These are phyloP conservation scores for Obelidium mucronatum DNA, from an alignment of 192 early-diverging fungal genomes.

Conservation along the genomic window DNA sequence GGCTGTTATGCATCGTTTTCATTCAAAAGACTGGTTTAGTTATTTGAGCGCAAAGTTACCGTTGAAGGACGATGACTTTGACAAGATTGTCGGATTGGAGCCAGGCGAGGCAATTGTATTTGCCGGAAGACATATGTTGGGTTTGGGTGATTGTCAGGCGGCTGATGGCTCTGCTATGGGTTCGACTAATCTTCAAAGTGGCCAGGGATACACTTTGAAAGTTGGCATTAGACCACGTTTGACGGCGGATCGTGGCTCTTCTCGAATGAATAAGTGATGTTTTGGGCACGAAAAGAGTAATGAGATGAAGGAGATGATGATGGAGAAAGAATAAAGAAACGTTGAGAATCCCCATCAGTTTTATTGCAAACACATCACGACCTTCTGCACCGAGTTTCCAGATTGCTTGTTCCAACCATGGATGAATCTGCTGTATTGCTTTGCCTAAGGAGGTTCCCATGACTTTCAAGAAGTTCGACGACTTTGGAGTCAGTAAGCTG, in stretches of 20 bases:
- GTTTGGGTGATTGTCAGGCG: not conserved
- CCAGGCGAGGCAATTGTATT: conserved; percentile 44
- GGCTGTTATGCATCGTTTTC: conserved; percentile 44
- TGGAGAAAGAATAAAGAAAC: too few species aligned
- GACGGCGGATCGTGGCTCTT: conserved; percentile 21
- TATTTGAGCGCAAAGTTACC: conserved; percentile 38
- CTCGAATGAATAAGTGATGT: conserved; percentile 19
- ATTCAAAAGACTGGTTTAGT: conserved; percentile 40
- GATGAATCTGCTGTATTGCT: too few species aligned
- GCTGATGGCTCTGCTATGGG: not conserved
- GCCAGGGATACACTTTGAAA: not conserved
- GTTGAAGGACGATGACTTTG: conserved; percentile 23
- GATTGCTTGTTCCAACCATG: too few species aligned
- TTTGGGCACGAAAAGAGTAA: too few species aligned
- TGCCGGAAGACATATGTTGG: conserved; percentile 27
- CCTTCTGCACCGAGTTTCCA: too few species aligned
- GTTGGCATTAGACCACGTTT: conserved; percentile 8
- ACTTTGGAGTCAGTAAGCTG: too few species aligned
- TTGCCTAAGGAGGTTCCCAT: too few species aligned
- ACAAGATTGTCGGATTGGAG: conserved; percentile 35
- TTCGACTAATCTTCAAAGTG: not conserved
- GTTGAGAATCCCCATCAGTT: too few species aligned
- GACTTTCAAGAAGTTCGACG: too few species aligned
- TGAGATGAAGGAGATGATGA: too few species aligned
- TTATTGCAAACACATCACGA: too few species aligned